Evolutionary conservation across 2,329 filamentous ascomycete species (phyloP).

Genomic region (Cladosporium velox): DNA sequence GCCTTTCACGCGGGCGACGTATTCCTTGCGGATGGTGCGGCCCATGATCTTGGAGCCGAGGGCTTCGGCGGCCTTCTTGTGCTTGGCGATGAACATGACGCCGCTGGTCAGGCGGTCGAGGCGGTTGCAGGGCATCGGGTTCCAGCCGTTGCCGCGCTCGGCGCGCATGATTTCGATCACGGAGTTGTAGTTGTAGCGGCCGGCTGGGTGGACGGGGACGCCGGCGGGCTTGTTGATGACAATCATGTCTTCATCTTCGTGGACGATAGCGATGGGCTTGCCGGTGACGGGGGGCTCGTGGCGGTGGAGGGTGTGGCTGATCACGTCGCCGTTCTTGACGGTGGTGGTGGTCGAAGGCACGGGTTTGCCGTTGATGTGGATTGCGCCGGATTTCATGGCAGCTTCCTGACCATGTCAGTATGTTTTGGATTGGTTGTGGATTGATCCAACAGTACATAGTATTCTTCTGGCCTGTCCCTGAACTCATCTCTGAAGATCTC

Average conservation of each 20-base stretch:
- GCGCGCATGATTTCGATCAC: constrained; percentile 90
- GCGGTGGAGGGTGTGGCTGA: constrained; percentile 90
- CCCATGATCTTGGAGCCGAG: constrained; percentile 75
- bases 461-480: constrained; percentile 79
- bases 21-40: constrained; percentile 90
- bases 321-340: constrained; percentile 84
- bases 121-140: constrained; percentile 80
- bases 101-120: constrained; percentile 91
- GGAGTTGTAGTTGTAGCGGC: constrained; percentile 93
- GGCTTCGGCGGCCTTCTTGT: constrained; percentile 73
- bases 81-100: constrained; percentile 97
- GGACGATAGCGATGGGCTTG: constrained; percentile 75
- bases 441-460: constrained; percentile 65
- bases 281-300: constrained; percentile 92
- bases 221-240: constrained; percentile 97
- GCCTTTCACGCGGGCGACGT: constrained; percentile 86
- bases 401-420: constrained; percentile 53
- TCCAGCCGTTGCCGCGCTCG: constrained; percentile 62
- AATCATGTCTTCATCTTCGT: constrained; percentile 90
- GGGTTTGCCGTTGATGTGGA: constrained; percentile 75
- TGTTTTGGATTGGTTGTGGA: constrained; percentile 15
- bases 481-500: constrained; percentile 93
- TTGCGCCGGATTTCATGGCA: constrained; percentile 77
- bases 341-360: constrained; percentile 67
- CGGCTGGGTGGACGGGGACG: constrained; percentile 91